Evolutionary conservation across 371 early-diverging fungal genomes (phyloP).

Genomic region (Actinomucor elegans): DNA sequence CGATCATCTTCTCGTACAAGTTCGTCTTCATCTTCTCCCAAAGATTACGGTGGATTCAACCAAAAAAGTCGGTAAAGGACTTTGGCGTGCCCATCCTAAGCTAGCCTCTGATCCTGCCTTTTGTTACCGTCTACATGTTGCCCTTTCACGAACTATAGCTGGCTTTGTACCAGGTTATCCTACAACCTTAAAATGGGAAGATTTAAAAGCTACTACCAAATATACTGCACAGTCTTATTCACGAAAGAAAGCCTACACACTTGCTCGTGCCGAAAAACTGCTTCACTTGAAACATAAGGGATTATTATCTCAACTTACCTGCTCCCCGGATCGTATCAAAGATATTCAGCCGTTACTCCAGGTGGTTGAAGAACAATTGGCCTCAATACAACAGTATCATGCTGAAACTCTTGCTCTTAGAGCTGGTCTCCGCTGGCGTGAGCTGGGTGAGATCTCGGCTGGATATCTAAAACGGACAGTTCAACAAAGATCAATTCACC

Average conservation of each 20-base stretch:
- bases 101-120: too few species aligned
- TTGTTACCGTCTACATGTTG: too few species aligned
- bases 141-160: neutral
- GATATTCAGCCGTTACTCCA: neutral
- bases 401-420: neutral
- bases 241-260: neutral
- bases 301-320: neutral
- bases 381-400: constrained; percentile 1
- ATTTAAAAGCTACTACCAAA: neutral
- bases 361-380: neutral
- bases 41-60: too few species aligned
- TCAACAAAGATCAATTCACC: neutral
- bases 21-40: neutral
- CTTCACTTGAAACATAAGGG: constrained; percentile 1
- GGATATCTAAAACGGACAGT: constrained; percentile 6
- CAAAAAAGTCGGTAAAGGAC: too few species aligned
- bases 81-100: neutral
- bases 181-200: neutral
- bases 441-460: constrained; percentile 6
- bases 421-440: constrained; percentile 2
- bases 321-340: too few species aligned
- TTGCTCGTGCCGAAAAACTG: neutral
- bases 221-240: too few species aligned
- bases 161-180: neutral
- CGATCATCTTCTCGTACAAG: neutral